Conservation (phyloP, 495 filamentous ascomycete species). For the Aspergillus cavernicola region DNA sequence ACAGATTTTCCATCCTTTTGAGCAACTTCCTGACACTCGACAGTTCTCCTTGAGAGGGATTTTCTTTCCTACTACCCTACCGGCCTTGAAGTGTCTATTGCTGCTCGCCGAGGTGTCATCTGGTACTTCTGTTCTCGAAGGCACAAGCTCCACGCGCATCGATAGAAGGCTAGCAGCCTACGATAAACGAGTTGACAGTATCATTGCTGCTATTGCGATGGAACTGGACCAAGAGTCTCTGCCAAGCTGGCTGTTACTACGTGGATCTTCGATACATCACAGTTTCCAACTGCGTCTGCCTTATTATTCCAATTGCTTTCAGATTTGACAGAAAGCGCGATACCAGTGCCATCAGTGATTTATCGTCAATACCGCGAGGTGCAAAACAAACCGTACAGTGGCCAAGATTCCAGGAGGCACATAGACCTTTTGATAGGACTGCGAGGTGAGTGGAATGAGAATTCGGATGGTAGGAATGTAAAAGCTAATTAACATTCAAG, state of each 20-base stretch:
- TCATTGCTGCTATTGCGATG: background rate
- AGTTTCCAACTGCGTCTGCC: background rate
- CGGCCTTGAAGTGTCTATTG: background rate
- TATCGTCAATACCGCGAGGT: slow-evolving; percentile 1
- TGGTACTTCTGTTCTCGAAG: background rate
- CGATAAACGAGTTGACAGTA: background rate
- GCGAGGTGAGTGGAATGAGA: background rate
- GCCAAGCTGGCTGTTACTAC: background rate
- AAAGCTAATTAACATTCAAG: background rate
- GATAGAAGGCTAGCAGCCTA: background rate
- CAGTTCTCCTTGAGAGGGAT: background rate
- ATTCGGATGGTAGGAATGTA: background rate
- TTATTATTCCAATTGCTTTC: background rate
- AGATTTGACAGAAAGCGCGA: background rate
- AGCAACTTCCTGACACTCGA: background rate
- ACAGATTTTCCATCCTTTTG: background rate
- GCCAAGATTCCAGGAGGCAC: background rate
- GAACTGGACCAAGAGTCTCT: background rate
- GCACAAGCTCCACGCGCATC: background rate
- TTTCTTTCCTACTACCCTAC: background rate
- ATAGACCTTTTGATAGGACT: background rate
- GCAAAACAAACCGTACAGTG: background rate
- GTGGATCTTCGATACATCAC: background rate
- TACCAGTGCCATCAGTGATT: background rate
- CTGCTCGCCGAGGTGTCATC: background rate